Conservation (phyloP, 306 rosid genomes). For the Sesbania bispinosa region DNA sequence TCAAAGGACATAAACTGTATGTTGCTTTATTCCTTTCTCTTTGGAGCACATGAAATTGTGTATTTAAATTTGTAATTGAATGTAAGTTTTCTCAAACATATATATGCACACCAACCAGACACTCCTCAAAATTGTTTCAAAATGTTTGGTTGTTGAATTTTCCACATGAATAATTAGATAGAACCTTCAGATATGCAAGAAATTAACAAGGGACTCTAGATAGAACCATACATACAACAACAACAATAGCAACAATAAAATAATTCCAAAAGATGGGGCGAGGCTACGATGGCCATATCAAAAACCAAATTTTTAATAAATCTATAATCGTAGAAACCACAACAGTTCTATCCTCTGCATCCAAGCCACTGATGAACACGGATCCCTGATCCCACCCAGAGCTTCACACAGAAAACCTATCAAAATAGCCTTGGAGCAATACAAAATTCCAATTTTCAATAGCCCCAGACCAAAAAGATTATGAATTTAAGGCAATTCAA, state of each 20-base stretch:
- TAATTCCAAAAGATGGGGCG: neutral
- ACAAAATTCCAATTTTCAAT: slow-evolving; percentile 20
- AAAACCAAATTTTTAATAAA: neutral
- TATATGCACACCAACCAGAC: slow-evolving; percentile 39
- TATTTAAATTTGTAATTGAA: neutral
- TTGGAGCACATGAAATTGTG: neutral
- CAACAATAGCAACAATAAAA: neutral
- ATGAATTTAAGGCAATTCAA: neutral
- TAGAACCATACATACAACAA: neutral
- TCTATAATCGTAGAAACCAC: neutral
- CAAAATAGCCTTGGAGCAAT: neutral
- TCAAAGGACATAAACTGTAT: neutral
- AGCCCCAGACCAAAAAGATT: neutral
- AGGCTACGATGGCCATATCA: neutral
- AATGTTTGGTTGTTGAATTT: neutral
- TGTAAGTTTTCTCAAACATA: neutral
- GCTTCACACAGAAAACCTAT: neutral
- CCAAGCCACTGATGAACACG: neutral
- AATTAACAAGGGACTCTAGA: neutral
- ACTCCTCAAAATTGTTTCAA: neutral
- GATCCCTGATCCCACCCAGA: slow-evolving; percentile 31
- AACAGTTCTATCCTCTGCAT: neutral
- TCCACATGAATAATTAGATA: neutral
- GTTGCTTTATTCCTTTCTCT: slow-evolving; percentile 3
- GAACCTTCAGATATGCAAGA: neutral